Percentiles rank a stretch among this genome's conserved stretches.
These are phyloP conservation scores for Fusarium falciforme DNA, from an alignment of 2,329 filamentous ascomycete species.

Conservation along the genomic window DNA sequence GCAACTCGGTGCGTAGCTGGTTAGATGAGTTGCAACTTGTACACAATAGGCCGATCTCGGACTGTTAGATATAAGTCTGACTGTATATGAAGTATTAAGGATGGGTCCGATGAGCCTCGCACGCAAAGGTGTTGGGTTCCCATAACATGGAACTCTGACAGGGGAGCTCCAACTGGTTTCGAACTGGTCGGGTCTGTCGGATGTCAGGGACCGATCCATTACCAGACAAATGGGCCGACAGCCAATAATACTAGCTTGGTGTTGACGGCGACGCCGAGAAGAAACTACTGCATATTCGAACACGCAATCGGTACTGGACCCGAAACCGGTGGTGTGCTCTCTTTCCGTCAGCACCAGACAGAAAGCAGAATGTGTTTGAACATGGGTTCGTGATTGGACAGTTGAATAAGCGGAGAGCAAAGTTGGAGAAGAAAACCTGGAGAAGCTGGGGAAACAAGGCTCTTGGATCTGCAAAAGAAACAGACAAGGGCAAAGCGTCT, in stretches of 20 bases:
- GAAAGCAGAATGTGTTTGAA: background rate
- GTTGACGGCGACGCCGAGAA: constrained; percentile 29
- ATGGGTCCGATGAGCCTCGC: background rate
- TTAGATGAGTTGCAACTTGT: background rate
- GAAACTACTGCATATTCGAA: background rate
- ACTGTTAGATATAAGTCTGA: background rate
- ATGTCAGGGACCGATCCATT: background rate
- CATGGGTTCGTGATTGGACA: constrained; percentile 23
- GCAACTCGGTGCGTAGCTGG: background rate
- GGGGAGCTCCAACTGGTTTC: background rate
- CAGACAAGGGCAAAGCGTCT: background rate
- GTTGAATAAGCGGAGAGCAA: constrained; percentile 3
- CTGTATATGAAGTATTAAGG: background rate
- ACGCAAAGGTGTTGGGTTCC: background rate
- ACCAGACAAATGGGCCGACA: constrained; percentile 5
- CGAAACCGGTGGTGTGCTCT: background rate
- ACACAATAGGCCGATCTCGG: background rate
- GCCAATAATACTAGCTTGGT: background rate
- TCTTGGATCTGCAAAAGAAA: background rate
- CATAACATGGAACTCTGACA: background rate
- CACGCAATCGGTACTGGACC: constrained; percentile 5
- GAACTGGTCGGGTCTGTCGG: constrained; percentile 20
- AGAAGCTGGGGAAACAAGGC: constrained; percentile 15
- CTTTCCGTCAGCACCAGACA: background rate
- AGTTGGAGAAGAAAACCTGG: constrained; percentile 24